These are phyloP conservation scores for Trypanosoma scelopori DNA, from an alignment of 208 protist genomes.

Conservation along the genomic window DNA sequence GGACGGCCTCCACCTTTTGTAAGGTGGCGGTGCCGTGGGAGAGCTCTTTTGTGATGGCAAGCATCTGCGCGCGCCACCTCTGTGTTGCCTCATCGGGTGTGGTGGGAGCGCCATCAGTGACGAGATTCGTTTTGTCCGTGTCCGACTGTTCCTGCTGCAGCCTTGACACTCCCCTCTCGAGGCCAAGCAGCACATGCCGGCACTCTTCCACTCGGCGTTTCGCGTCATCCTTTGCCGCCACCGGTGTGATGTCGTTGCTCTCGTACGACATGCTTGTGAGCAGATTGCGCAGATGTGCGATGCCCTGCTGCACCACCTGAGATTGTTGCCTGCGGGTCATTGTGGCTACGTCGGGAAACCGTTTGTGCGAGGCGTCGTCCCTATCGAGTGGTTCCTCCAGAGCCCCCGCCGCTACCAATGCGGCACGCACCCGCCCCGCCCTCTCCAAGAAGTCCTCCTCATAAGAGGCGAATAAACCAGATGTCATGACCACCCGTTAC, in stretches of 20 bases:
- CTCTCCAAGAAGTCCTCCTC: constrained; percentile 67
- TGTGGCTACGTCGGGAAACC: constrained; percentile 45
- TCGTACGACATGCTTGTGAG: constrained; percentile 79
- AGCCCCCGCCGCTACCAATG: constrained; percentile 13
- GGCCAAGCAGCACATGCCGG: constrained; percentile 23
- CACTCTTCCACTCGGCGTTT: constrained; percentile 47
- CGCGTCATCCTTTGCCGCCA: constrained; percentile 23
- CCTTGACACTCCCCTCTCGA: constrained; percentile 41
- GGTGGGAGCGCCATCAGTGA: constrained; percentile 25
- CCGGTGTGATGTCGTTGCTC: constrained; percentile 36
- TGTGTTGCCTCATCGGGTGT: constrained; percentile 44
- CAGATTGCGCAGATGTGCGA: constrained; percentile 52
- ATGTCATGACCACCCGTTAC: constrained; percentile 17
- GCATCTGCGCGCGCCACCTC: constrained; percentile 36
- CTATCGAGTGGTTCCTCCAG: constrained; percentile 37
- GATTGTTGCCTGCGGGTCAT: constrained; percentile 1
- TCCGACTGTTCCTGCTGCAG: constrained; percentile 43
- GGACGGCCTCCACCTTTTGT: constrained; percentile 55
- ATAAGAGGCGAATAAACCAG: constrained; percentile 61
- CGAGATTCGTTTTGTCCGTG: constrained; percentile 57
- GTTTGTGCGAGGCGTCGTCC: constrained; percentile 37
- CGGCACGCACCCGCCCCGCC: constrained; percentile 22
- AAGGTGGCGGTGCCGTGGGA: constrained; percentile 56
- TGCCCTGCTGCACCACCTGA: constrained; percentile 35
- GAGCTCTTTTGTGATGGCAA: constrained; percentile 59